Base-by-base conservation (phyloP, 2,329 filamentous ascomycete species). In the Cylindrodendrum hubeiense region DNA sequence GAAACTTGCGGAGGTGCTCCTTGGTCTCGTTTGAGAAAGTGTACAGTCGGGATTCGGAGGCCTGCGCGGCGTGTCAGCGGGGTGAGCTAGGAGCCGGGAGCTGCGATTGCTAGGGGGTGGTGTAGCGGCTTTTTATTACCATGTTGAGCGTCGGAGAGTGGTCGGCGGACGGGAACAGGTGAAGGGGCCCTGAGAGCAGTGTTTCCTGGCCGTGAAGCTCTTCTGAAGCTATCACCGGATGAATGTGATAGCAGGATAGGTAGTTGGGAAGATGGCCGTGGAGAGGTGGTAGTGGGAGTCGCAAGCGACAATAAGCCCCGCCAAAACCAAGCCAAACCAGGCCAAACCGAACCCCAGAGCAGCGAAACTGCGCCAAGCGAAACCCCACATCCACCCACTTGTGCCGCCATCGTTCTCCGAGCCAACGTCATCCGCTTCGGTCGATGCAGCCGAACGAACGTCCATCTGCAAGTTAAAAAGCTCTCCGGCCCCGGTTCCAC, bases 1-100 rank as follows among this genome's bases (percentile, higher is more conserved):
- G 93, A 84, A 99, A 99, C 82, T 98, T 98, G 80, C 93, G 92
- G 71, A 99, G 89, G 77, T 95, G 91, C 71, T 94, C 90, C 82
- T 92, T 96, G 49, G 94, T 97, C 82, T 96, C 93, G 69, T 90
- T 88, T 33, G 94, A 97, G 88, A 98, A 97, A 65, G 93, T 93
- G 84, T 97, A 98, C 68, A 98, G 87, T 73, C 94, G 88, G 67
- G 94, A 90, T 85, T 98, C 95, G 77, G 95, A 97, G 75, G 79
- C 79, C 80, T 81, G 47, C 43, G 52, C 37, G 56, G 47, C 26
- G 51, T 53, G 70, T 74, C 53, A 70, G 70, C 54, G 59, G 51
- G 53, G 24, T 44, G 15, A 37, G 13, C 30, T n/a, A n/a, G 28
- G 21, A 28, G 30, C 51, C 37, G 37, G 17, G 21, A 39, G 30